Evolutionary conservation across 2,329 filamentous ascomycete genomes (phyloP).

Genomic region (Ophioceras dolichostomum): DNA sequence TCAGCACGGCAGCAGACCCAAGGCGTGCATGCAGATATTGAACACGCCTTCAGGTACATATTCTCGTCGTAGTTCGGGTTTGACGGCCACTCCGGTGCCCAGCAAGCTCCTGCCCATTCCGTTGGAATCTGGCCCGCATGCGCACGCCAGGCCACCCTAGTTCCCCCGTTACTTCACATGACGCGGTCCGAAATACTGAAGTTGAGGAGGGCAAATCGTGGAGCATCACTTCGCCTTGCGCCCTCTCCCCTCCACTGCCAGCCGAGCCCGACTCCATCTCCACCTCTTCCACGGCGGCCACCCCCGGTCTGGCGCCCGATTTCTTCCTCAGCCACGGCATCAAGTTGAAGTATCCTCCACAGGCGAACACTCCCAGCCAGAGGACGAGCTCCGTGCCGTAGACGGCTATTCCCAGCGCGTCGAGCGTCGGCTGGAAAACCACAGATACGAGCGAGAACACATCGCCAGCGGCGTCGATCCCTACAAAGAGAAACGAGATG

Average conservation of each 20-base stretch:
- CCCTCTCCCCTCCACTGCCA: neutral
- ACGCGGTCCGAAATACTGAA: conserved; percentile 1
- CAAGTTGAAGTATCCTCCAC: conserved; percentile 44
- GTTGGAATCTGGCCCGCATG: too few relatives aligned
- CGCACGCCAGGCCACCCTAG: too few relatives aligned
- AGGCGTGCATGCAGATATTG: too few relatives aligned
- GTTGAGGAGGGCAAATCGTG: conserved; percentile 1
- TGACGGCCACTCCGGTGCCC: too few relatives aligned
- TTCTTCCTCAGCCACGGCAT: conserved; percentile 44
- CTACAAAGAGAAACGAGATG: conserved; percentile 62
- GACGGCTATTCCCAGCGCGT: conserved; percentile 52
- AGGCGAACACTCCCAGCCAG: conserved; percentile 56
- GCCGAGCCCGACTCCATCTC: neutral
- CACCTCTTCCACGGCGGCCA: too few relatives aligned
- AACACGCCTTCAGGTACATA: too few relatives aligned
- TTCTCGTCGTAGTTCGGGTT: too few relatives aligned
- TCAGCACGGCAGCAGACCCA: too few relatives aligned
- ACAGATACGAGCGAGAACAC: conserved; percentile 54
- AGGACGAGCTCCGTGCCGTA: conserved; percentile 54
- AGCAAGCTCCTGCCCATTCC: too few relatives aligned
- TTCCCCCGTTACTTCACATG: neutral
- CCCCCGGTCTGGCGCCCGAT: too few relatives aligned
- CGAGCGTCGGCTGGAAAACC: conserved; percentile 44
- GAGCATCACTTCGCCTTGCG: neutral
- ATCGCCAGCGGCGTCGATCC: conserved; percentile 57